phyloP scores from a whole-genome alignment of 768 basidiomycete genomes.

The Galerina marginata region DNA sequence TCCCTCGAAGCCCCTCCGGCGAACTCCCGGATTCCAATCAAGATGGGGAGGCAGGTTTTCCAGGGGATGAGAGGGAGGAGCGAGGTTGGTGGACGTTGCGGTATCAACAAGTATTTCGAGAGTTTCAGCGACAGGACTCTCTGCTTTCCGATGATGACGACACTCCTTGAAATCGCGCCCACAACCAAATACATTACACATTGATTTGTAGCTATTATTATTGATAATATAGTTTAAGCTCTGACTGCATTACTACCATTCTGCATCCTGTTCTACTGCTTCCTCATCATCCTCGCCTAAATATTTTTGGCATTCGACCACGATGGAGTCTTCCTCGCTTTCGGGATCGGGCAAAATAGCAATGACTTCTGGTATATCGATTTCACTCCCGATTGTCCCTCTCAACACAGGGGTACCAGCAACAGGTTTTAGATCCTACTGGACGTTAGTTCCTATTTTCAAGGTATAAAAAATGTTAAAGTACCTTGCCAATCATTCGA shows the following conservation, averaged over 20 bases:
- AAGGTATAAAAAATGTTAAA: background rate
- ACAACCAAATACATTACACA: too few relatives aligned
- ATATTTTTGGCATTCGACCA: slow-evolving; percentile 5
- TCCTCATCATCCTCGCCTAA: slow-evolving; percentile 12
- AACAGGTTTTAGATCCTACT: slow-evolving; percentile 8
- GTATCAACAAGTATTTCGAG: slow-evolving; percentile 42
- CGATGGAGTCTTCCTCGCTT: slow-evolving; percentile 1
- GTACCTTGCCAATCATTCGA: slow-evolving; percentile 2
- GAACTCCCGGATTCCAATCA: slow-evolving; percentile 43
- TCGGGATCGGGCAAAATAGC: slow-evolving; percentile 4
- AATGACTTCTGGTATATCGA: background rate
- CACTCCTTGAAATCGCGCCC: background rate
- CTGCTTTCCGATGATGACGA: slow-evolving; percentile 24
- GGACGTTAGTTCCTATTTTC: background rate
- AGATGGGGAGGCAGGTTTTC: slow-evolving; percentile 10
- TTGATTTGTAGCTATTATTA: too few relatives aligned
- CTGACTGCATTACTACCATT: slow-evolving; percentile 5
- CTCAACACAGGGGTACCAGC: background rate
- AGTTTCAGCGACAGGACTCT: slow-evolving; percentile 48
- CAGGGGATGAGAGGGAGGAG: slow-evolving; percentile 31
- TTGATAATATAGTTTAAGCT: too few relatives aligned
- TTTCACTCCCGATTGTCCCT: background rate
- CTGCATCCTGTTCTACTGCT: slow-evolving; percentile 1
- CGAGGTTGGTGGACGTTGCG: slow-evolving; percentile 35
- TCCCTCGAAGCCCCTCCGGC: slow-evolving; percentile 78